phyloP scores from a whole-genome alignment of 2,329 filamentous ascomycete genomes.

The Colletotrichum sp. region DNA sequence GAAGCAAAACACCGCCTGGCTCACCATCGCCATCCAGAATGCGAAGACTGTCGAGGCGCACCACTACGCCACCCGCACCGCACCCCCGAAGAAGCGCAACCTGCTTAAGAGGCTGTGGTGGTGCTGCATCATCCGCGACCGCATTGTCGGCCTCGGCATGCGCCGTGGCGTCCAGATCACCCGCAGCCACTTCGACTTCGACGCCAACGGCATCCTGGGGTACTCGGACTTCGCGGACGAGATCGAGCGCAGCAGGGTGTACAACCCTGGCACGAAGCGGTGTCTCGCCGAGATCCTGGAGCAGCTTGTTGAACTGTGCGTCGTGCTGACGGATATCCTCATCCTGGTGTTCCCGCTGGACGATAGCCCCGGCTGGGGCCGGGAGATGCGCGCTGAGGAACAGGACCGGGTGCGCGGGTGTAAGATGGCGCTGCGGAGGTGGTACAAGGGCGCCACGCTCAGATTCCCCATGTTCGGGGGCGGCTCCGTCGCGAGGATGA shows the following conservation, averaged over 20 bases:
- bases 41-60: slow-evolving; percentile 51
- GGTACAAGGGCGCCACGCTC: slow-evolving; percentile 43
- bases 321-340: slow-evolving; percentile 51
- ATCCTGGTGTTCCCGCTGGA: slow-evolving; percentile 49
- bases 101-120: slow-evolving; percentile 58
- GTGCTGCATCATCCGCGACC: slow-evolving; percentile 58
- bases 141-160: slow-evolving; percentile 53
- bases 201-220: slow-evolving; percentile 38
- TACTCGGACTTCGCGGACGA: slow-evolving; percentile 52
- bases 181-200: slow-evolving; percentile 49
- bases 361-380: slow-evolving; percentile 44
- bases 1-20: slow-evolving; percentile 53
- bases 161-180: slow-evolving; percentile 57
- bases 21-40: slow-evolving; percentile 54
- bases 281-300: slow-evolving; percentile 49
- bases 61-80: slow-evolving; percentile 39
- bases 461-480: slow-evolving; percentile 44
- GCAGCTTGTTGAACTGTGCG: slow-evolving; percentile 49
- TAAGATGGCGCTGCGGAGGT: slow-evolving; percentile 40
- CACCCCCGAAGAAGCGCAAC: slow-evolving; percentile 41
- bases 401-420: slow-evolving; percentile 36
- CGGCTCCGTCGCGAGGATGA: slow-evolving; percentile 29
- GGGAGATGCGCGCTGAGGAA: slow-evolving; percentile 35
- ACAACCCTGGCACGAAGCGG: slow-evolving; percentile 48
- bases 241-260: slow-evolving; percentile 48